phyloP scores from a whole-genome alignment of 805 yeast genomes.

The Huiozyma sinensis region DNA sequence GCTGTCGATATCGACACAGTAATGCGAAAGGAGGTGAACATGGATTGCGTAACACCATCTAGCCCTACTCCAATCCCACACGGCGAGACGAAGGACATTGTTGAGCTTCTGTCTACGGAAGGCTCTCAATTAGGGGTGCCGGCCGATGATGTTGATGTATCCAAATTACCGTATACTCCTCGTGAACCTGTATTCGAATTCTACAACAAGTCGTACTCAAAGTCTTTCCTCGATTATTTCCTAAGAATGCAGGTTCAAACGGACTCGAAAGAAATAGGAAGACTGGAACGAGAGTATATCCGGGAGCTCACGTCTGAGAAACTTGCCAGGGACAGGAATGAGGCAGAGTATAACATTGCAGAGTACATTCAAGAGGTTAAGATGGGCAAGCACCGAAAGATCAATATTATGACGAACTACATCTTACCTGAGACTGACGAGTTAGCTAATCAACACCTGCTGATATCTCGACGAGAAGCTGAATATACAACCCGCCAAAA shows the following conservation, averaged over 20 bases:
- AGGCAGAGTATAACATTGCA: slow-evolving; percentile 11
- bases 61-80: slow-evolving; percentile 58
- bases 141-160: slow-evolving; percentile 12
- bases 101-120: slow-evolving; percentile 34
- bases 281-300: slow-evolving; percentile 17
- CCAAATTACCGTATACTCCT: slow-evolving; percentile 11
- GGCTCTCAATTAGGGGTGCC: slow-evolving; percentile 18
- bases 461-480: too few relatives aligned
- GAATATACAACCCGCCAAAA: too few relatives aligned
- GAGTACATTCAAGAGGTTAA: slow-evolving; percentile 18
- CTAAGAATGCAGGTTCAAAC: slow-evolving; percentile 23
- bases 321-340: slow-evolving; percentile 6
- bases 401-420: slow-evolving; percentile 14
- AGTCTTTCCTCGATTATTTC: slow-evolving; percentile 18
- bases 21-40: slow-evolving; percentile 82
- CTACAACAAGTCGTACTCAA: slow-evolving; percentile 20
- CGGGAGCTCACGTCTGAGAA: slow-evolving; percentile 8
- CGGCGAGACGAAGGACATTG: slow-evolving; percentile 69
- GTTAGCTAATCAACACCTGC: slow-evolving; percentile 4
- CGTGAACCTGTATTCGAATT: slow-evolving; percentile 26
- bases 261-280: slow-evolving; percentile 15
- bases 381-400: slow-evolving; percentile 11
- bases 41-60: slow-evolving; percentile 88
- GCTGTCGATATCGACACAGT: slow-evolving; percentile 86
- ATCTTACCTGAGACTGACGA: slow-evolving; percentile 1